Conservation (phyloP, 2,329 filamentous ascomycete species). For the Fusarium protoensiforme region DNA sequence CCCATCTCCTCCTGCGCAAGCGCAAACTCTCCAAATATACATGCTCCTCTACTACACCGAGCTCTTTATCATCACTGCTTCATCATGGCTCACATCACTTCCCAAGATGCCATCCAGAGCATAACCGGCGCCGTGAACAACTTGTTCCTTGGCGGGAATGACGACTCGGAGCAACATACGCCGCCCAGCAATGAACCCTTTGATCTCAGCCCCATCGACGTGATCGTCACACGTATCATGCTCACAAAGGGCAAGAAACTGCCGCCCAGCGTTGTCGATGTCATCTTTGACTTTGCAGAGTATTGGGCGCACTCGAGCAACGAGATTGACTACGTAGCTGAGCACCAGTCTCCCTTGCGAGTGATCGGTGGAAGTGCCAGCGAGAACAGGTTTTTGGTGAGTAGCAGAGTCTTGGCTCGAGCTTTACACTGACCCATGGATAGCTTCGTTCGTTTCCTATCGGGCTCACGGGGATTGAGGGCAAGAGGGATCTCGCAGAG, state of each 20-base stretch:
- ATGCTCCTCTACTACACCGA: slow-evolving; percentile 32
- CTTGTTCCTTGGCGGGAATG: background rate
- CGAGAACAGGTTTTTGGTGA: slow-evolving; percentile 50
- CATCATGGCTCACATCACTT: slow-evolving; percentile 45
- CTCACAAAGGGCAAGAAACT: slow-evolving; percentile 57
- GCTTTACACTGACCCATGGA: slow-evolving; percentile 3
- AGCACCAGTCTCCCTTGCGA: slow-evolving; percentile 35
- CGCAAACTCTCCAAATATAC: background rate
- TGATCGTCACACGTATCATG: slow-evolving; percentile 60
- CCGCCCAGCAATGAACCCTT: slow-evolving; percentile 14
- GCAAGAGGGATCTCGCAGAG: slow-evolving; percentile 40
- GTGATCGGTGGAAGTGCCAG: slow-evolving; percentile 36
- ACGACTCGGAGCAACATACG: background rate
- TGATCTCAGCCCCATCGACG: slow-evolving; percentile 59
- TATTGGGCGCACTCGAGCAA: slow-evolving; percentile 68
- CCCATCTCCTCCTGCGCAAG: background rate
- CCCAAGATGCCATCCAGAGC: slow-evolving; percentile 32
- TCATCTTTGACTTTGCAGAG: slow-evolving; percentile 68
- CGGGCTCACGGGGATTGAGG: slow-evolving; percentile 47
- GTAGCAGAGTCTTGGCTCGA: slow-evolving; percentile 2
- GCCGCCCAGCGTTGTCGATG: slow-evolving; percentile 66
- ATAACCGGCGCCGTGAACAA: slow-evolving; percentile 20
- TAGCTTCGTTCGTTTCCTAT: slow-evolving; percentile 53
- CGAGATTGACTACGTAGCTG: slow-evolving; percentile 41
- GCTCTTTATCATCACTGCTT: slow-evolving; percentile 20